Conservation (phyloP, 352 stramenopile species). For the Phytophthora agathidicida region DNA sequence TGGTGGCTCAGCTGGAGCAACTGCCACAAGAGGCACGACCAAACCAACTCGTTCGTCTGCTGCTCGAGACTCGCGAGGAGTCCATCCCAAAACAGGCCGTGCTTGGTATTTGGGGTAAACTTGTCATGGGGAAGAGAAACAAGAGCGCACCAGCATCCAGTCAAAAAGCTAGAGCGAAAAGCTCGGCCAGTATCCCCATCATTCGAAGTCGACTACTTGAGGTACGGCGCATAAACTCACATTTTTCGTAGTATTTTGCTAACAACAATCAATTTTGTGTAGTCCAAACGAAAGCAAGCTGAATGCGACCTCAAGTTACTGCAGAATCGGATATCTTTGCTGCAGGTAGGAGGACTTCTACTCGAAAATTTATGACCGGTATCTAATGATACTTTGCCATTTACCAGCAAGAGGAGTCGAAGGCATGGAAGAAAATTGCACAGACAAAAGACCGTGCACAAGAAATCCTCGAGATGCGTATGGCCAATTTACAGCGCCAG, state of each 20-base stretch:
- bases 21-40: constrained; percentile 43
- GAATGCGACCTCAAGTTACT: constrained; percentile 78
- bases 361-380: too few species aligned
- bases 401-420: constrained; percentile 67
- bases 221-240: too few species aligned
- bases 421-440: constrained; percentile 83
- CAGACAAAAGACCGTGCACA: constrained; percentile 78
- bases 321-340: constrained; percentile 70
- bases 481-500: constrained; percentile 54
- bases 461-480: constrained; percentile 68
- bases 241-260: background rate
- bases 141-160: background rate
- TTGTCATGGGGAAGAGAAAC: constrained; percentile 19
- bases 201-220: constrained; percentile 60
- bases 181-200: constrained; percentile 50
- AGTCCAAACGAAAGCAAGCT: constrained; percentile 78
- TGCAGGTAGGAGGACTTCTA: constrained; percentile 65
- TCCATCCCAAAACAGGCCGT: constrained; percentile 58
- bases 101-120: constrained; percentile 58
- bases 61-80: constrained; percentile 57
- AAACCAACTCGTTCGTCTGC: constrained; percentile 46
- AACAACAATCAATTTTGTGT: background rate
- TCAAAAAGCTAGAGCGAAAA: constrained; percentile 38
- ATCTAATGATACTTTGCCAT: background rate
- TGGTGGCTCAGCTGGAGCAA: constrained; percentile 38